Base-by-base conservation (phyloP, 441 rosid genomes). In the Geranium incanum region DNA sequence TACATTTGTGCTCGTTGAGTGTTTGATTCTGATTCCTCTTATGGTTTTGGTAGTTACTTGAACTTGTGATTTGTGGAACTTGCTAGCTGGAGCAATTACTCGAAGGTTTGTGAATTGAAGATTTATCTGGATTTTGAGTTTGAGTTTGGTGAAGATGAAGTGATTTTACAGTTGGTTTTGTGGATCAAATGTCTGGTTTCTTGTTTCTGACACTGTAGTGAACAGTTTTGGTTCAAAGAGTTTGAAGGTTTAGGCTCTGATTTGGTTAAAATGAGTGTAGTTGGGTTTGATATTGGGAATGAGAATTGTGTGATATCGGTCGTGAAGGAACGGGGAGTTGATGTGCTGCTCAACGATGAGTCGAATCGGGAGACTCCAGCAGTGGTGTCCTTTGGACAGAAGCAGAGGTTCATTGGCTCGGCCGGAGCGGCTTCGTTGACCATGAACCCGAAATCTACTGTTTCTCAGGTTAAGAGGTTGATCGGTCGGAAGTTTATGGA, bases 201-300 rank as follows among this genome's bases (percentile, higher is more conserved):
- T 13, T 50, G 59, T 50, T 13, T 50, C 59, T 50, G 59, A 50
- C 5, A 50, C n/a, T 50, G 59, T 4, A 4, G 5, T 50, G 16
- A 50, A 12, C n/a, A 13, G 5, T 50, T 50, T 50, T 50, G 16
- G 16, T 12, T 50, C 12, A 1, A 50, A 50, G 59, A n/a, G n/a
- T 50, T 3, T 50, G 59, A n/a, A 48, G 59, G n/a, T 13, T 12
- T 50, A 50, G 59, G 16, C 15, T 48, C 59, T 50, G 59, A 50
- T 50, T 12, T 50, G 5, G 48, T 67, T 62, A 63, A 78, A 71
- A 93, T 93, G 97, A 88, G 95, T 80, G 96, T 87, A 75, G 81
- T 92, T 70, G 99, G 98, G 59, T 88, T 95, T 75, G 99, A 95
- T 77, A 83, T 95, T 65, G 98, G 99, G 37, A 92, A 89, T 63